These are phyloP conservation scores for Stylosanthes scabra DNA, from an alignment of 331 rosid species.

Conservation along the genomic window DNA sequence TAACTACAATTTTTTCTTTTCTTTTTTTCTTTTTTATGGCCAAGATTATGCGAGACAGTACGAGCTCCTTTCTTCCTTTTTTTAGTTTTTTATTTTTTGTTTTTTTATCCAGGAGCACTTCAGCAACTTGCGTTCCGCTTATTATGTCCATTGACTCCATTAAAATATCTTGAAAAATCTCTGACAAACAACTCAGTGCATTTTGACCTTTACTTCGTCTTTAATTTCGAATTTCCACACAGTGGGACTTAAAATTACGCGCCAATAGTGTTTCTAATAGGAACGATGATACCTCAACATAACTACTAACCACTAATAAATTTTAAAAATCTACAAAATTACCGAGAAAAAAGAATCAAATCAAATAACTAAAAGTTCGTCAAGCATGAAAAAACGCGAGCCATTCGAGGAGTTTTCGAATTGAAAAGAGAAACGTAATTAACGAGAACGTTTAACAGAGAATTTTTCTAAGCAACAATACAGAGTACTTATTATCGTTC, in stretches of 20 bases:
- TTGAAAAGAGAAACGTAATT: not conserved
- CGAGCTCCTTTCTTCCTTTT: not conserved
- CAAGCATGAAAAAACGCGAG: not conserved
- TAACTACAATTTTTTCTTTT: not conserved
- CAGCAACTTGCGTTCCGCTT: slow-evolving; percentile 20
- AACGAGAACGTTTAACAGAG: slow-evolving; percentile 26
- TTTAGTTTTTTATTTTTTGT: no score
- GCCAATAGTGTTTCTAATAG: not conserved
- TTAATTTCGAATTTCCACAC: not conserved
- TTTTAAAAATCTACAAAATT: not conserved
- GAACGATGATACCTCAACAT: no score
- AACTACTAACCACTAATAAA: not conserved
- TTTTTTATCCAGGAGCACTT: not conserved
- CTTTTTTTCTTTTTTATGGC: not conserved
- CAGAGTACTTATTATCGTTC: not conserved
- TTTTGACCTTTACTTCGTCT: slow-evolving; percentile 23
- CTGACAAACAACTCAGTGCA: slow-evolving; percentile 8
- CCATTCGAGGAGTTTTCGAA: not conserved
- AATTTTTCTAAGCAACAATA: not conserved
- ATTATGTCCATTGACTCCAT: slow-evolving; percentile 23
- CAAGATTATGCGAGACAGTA: not conserved
- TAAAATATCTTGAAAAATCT: slow-evolving; percentile 26
- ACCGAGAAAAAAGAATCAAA: not conserved
- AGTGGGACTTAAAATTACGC: not conserved
- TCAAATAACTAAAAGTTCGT: not conserved